A percentile compares a stretch with the other conserved stretches of the same genome.
Evolutionary conservation across 2,329 filamentous ascomycete genomes (phyloP).

Genomic region (Scopulariopsis brevicaulis): DNA sequence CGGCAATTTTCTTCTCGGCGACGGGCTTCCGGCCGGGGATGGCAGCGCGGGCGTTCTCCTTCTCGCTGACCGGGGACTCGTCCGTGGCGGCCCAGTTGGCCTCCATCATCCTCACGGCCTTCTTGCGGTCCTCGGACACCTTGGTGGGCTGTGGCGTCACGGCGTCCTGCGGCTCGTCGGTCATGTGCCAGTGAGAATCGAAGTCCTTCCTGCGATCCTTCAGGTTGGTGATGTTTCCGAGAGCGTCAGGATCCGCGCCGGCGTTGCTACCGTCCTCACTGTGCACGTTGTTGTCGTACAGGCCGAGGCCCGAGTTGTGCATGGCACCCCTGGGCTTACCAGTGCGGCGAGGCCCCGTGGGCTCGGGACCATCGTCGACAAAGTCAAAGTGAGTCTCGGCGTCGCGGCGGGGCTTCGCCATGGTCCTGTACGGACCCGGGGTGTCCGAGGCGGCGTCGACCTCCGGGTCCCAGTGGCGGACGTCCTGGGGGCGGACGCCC

Average conservation of each 20-base stretch:
- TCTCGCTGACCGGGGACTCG: conserved; percentile 37
- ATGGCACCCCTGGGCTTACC: conserved; percentile 39
- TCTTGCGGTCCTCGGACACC: conserved; percentile 48
- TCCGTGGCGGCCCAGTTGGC: conserved; percentile 48
- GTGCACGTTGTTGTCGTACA: conserved; percentile 72
- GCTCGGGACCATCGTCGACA: conserved; percentile 58
- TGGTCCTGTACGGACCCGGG: conserved; percentile 42
- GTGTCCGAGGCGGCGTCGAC: conserved; percentile 37
- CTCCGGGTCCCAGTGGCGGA: conserved; percentile 70
- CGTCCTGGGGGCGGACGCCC: conserved; percentile 50
- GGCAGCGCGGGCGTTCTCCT: conserved; percentile 28
- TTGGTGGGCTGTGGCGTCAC: conserved; percentile 27
- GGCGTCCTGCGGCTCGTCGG: conserved; percentile 49
- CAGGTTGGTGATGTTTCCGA: conserved; percentile 61
- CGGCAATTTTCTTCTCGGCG: conserved; percentile 14
- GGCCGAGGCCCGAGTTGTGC: conserved; percentile 52
- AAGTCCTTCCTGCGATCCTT: conserved; percentile 68
- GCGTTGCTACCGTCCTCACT: conserved; percentile 39
- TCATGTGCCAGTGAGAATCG: conserved; percentile 64
- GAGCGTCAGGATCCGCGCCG: conserved; percentile 27
- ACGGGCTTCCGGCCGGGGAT: conserved; percentile 4
- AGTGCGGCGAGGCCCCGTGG: conserved; percentile 32
- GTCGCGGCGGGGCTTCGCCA: conserved; percentile 63
- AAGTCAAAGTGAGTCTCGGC: conserved; percentile 78
- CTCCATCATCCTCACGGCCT: conserved; percentile 65